Evolutionary conservation across 257 asterid species (phyloP).

Genomic region (Solanum piurae): DNA sequence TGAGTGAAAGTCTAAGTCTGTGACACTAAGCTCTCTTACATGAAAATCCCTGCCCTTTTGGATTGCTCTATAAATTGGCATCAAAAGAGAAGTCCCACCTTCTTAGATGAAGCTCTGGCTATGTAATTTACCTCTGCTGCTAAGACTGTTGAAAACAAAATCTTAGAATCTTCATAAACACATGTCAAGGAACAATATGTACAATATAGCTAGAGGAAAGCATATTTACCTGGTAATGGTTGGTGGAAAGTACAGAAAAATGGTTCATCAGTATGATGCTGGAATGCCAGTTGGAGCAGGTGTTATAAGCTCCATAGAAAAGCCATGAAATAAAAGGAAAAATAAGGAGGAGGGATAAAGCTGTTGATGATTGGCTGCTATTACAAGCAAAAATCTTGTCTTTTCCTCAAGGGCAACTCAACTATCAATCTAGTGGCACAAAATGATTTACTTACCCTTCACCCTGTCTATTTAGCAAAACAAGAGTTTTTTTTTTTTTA

Average conservation of each 20-base stretch:
- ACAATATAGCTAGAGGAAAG: not conserved
- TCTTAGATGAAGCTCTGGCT: not conserved
- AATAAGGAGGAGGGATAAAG: slow-evolving; percentile 14
- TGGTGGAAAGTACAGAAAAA: not conserved
- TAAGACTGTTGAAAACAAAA: not conserved
- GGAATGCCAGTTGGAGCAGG: not conserved
- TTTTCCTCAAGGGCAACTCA: not conserved
- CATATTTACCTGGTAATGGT: not conserved
- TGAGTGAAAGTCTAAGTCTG: no score
- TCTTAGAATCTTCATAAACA: not conserved
- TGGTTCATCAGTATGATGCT: not conserved
- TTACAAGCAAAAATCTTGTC: slow-evolving; percentile 42
- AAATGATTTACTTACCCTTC: not conserved
- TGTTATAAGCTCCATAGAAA: not conserved
- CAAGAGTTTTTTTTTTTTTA: no score
- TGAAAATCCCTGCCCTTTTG: slow-evolving; percentile 16
- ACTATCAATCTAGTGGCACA: not conserved
- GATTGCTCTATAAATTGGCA: not conserved
- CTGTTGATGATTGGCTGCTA: slow-evolving; percentile 40
- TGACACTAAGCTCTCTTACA: slow-evolving; percentile 9
- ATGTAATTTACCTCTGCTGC: not conserved
- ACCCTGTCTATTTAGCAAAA: not conserved
- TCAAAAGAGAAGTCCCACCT: not conserved
- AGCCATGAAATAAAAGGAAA: not conserved
- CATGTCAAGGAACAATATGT: not conserved